Evolutionary conservation across 148 eudicot species (phyloP).

Genomic region (Diospyros kaki): DNA sequence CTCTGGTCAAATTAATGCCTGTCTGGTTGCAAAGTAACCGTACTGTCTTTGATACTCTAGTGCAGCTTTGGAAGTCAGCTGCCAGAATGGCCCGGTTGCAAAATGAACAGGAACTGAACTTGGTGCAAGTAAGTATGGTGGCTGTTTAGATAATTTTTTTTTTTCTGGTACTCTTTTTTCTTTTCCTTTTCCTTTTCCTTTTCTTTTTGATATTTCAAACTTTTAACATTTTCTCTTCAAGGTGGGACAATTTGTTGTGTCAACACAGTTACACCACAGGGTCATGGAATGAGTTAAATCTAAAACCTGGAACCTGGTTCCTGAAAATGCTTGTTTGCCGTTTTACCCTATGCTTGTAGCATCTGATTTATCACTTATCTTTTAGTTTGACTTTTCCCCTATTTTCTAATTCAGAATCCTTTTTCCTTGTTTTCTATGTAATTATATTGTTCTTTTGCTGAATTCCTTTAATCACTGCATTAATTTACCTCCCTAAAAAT

Average conservation of each 20-base stretch:
- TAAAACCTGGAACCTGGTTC: not conserved
- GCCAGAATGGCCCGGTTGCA: conserved; percentile 78
- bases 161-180: too few species aligned
- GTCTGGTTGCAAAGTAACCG: conserved; percentile 88
- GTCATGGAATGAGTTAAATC: too few species aligned
- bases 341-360: not conserved
- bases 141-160: not conserved
- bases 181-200: too few species aligned
- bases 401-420: not conserved
- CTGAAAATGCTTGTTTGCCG: not conserved
- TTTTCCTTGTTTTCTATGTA: not conserved
- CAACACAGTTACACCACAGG: too few species aligned
- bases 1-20: conserved; percentile 91
- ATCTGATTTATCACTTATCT: not conserved
- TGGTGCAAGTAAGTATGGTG: conserved; percentile 63
- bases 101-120: conserved; percentile 87
- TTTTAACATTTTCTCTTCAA: not conserved
- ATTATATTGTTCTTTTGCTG: not conserved
- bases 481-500: too few species aligned
- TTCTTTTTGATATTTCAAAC: too few species aligned
- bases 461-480: too few species aligned
- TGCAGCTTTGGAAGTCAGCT: conserved; percentile 89
- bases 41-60: conserved; percentile 70
- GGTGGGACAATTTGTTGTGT: not conserved
- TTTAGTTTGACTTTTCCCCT: not conserved